Evolutionary conservation across 495 filamentous ascomycete genomes (phyloP), one percentile per base, ranked within the genome.

Genomic region (Aspergillus saccharolyticus): DNA sequence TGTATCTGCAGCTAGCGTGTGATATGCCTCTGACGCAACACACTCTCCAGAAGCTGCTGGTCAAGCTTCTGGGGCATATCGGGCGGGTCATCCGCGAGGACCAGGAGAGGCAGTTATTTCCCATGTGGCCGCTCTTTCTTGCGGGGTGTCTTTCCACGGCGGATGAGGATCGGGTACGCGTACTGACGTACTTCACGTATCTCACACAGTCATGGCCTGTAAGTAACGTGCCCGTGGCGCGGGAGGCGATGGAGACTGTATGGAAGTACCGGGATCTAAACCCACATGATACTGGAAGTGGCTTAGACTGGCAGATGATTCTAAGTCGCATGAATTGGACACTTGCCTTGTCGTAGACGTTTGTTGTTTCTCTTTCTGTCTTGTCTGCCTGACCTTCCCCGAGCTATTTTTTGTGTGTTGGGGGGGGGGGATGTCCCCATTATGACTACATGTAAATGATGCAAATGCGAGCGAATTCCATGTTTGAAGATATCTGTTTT

Each of bases 261-360:
- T 66, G 62, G 54, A 54, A 66, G 57, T 63, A 55, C 6, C 57
- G 54, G 46, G 55, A 50, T 25, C 19, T 57, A 25, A 57, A 51
- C 22, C 45, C 45, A 9, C 33, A 53, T 16, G 52, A 53, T 3
- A 12, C 16, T 10, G 20, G 15, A 18, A 43, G 52, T 44, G 52
- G 52, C 12, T 44, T 53, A 12, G 52, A 53, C 24, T 53, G 52
- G 52, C 52, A 53, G 33, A 44, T 22, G 33, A 43, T 53, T 22
- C 20, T 53, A 10, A 24, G 43, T 12, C 52, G 42, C 39, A 53
- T 53, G 52, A 21, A 53, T 24, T 53, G 52, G 52, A 53, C 39
- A 25, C 12, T 53, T 9, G 33, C 52, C 14, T 53, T 53, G 52
- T 53, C 52, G 18, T 53, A 53, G 33, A 12, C 18, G 6, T 14